A percentile compares a stretch with the other conserved stretches of the same genome.
Conservation (phyloP, 371 early-diverging fungal species). For the Dinochytrium kinnereticum region DNA sequence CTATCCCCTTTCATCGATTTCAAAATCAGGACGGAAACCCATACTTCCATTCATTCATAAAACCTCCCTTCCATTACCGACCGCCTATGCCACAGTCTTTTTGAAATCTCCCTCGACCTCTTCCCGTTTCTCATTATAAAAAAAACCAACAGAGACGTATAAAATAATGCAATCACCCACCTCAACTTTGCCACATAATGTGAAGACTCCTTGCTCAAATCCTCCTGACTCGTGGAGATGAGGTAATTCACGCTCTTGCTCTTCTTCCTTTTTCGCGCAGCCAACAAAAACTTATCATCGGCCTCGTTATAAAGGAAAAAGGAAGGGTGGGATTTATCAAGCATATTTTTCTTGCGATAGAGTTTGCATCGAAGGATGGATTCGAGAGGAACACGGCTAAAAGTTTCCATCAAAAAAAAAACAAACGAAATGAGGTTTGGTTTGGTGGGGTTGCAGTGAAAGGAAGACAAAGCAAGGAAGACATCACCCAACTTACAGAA, state of each 20-base stretch:
- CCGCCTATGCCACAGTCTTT: too few species aligned
- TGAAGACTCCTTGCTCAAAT: slow-evolving; percentile 54
- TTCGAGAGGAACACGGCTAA: slow-evolving; percentile 45
- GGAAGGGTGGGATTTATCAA: slow-evolving; percentile 52
- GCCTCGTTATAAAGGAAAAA: slow-evolving; percentile 56
- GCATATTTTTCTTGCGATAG: slow-evolving; percentile 48
- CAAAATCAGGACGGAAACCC: too few species aligned
- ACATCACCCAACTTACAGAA: slow-evolving; percentile 22
- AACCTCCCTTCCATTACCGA: too few species aligned
- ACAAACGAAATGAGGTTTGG: not conserved
- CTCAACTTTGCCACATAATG: slow-evolving; percentile 59
- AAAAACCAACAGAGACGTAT: not conserved
- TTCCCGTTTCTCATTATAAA: slow-evolving; percentile 21
- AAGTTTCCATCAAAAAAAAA: not conserved
- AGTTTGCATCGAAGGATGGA: slow-evolving; percentile 53
- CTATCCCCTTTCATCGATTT: too few species aligned
- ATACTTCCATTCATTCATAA: too few species aligned
- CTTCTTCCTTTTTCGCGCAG: slow-evolving; percentile 54
- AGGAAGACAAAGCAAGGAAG: not conserved
- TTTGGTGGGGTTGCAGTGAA: not conserved
- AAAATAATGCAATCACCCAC: slow-evolving; percentile 25
- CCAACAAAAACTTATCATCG: slow-evolving; percentile 52
- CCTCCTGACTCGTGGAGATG: slow-evolving; percentile 51
- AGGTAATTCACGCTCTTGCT: slow-evolving; percentile 52
- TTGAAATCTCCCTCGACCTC: too few species aligned